Percentiles rank a stretch among this genome's conserved stretches.
phyloP scores from a whole-genome alignment of 192 early-diverging fungal genomes.

The Coemansia sp. region DNA sequence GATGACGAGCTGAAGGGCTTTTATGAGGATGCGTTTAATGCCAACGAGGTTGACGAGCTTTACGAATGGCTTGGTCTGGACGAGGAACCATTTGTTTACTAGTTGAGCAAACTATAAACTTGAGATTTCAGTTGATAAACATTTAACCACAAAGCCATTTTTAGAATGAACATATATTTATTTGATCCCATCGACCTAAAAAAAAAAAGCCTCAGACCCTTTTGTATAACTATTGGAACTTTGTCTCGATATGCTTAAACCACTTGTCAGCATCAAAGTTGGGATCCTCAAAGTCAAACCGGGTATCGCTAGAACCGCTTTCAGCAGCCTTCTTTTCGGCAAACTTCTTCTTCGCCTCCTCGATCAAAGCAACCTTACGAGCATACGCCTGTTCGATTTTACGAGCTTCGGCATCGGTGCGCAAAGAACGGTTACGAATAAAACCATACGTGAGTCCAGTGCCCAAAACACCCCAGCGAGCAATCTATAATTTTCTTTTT shows the following conservation, averaged over 20 bases:
- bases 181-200: too few relatives aligned
- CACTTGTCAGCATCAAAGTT: slow-evolving; percentile 34
- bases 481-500: slow-evolving; percentile 41
- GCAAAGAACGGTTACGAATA: slow-evolving; percentile 36
- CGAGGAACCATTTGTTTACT: slow-evolving; percentile 49
- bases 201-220: too few relatives aligned
- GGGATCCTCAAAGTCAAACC: slow-evolving; percentile 32
- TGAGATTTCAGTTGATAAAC: too few relatives aligned
- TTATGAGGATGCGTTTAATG: slow-evolving; percentile 53
- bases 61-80: slow-evolving; percentile 54
- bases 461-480: slow-evolving; percentile 46
- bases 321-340: slow-evolving; percentile 33
- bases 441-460: slow-evolving; percentile 50
- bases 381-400: slow-evolving; percentile 39
- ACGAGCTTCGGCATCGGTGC: slow-evolving; percentile 29
- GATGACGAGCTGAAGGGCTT: slow-evolving; percentile 54
- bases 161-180: too few relatives aligned
- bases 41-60: slow-evolving; percentile 50
- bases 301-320: slow-evolving; percentile 9
- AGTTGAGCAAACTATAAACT: background rate
- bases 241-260: slow-evolving; percentile 43
- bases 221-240: too few relatives aligned
- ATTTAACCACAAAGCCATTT: too few relatives aligned
- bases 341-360: slow-evolving; percentile 52
- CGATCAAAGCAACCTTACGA: slow-evolving; percentile 50